phyloP scores from a whole-genome alignment of 805 yeast species.

The Wickerhamiella azymoides region DNA sequence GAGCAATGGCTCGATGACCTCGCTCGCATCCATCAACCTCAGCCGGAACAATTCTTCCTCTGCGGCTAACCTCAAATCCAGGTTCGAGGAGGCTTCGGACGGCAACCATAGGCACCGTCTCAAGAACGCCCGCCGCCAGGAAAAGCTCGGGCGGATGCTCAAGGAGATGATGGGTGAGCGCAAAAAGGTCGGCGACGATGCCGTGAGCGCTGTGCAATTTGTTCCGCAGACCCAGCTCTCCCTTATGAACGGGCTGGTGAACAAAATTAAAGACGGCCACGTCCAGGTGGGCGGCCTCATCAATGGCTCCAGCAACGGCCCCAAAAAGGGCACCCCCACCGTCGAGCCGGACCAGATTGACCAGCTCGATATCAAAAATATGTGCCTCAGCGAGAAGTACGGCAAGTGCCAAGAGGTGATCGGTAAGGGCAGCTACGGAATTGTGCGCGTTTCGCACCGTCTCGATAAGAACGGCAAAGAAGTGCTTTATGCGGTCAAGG shows the following conservation, averaged over 20 bases:
- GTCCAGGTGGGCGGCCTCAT: conserved; percentile 24
- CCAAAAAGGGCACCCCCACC: conserved; percentile 8
- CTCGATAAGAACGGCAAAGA: conserved; percentile 29
- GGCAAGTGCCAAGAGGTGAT: conserved; percentile 91
- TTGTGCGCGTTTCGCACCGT: conserved; percentile 74
- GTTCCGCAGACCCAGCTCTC: conserved; percentile 17
- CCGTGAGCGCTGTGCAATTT: conserved; percentile 20
- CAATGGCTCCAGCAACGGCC: conserved; percentile 15
- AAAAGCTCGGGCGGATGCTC: conserved; percentile 52
- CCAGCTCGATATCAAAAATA: conserved; percentile 15
- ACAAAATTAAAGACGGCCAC: conserved; percentile 25
- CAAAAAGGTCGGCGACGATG: conserved; percentile 26
- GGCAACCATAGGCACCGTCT: conserved; percentile 74
- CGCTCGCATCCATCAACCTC: conserved; percentile 2
- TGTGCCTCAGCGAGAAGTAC: conserved; percentile 64
- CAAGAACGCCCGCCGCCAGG: conserved; percentile 41
- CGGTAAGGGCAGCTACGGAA: conserved; percentile 91
- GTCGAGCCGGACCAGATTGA: conserved; percentile 5
- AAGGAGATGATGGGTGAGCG: conserved; percentile 26
- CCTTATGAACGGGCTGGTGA: conserved; percentile 25
- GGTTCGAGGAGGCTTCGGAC: conserved; percentile 27
- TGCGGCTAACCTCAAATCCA: not conserved
- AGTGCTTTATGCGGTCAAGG: conserved; percentile 58
- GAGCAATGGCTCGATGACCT: conserved; percentile 6
- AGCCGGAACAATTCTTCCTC: conserved; percentile 1